These are phyloP conservation scores for Cyberlindnera petersonii DNA, from an alignment of 805 yeast genomes.

Conservation along the genomic window DNA sequence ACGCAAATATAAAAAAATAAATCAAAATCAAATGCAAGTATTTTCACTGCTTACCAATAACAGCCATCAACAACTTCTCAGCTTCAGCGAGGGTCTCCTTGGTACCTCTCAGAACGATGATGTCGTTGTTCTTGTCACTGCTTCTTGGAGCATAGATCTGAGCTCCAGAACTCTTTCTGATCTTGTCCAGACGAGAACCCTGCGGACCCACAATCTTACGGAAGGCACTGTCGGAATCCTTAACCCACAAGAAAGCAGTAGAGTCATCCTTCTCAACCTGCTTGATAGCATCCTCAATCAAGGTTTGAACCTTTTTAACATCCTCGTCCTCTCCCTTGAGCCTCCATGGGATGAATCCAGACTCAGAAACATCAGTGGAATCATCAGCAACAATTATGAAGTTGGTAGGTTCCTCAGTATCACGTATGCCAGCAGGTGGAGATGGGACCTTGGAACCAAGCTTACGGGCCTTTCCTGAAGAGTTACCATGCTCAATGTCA, in stretches of 20 bases:
- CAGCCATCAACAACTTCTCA: slow-evolving; percentile 31
- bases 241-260: slow-evolving; percentile 61
- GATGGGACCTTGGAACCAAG: slow-evolving; percentile 41
- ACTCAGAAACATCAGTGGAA: slow-evolving; percentile 20
- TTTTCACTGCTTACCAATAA: slow-evolving; percentile 18
- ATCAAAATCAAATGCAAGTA: slow-evolving; percentile 1
- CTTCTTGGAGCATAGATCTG: slow-evolving; percentile 62
- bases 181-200: slow-evolving; percentile 60
- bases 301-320: slow-evolving; percentile 48
- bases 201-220: slow-evolving; percentile 71
- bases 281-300: slow-evolving; percentile 47
- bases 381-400: slow-evolving; percentile 42
- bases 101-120: slow-evolving; percentile 58
- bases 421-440: slow-evolving; percentile 46
- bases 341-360: slow-evolving; percentile 59
- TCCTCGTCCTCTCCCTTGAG: slow-evolving; percentile 50
- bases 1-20: background rate
- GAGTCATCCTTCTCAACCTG: slow-evolving; percentile 42
- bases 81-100: slow-evolving; percentile 51
- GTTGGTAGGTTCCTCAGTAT: slow-evolving; percentile 37
- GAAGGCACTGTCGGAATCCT: slow-evolving; percentile 43
- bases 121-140: slow-evolving; percentile 47
- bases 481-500: slow-evolving; percentile 55
- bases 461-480: slow-evolving; percentile 49
- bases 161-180: slow-evolving; percentile 56